These are phyloP conservation scores for Fusarium acutatum DNA, from an alignment of 2,329 filamentous ascomycete species.

Conservation along the genomic window DNA sequence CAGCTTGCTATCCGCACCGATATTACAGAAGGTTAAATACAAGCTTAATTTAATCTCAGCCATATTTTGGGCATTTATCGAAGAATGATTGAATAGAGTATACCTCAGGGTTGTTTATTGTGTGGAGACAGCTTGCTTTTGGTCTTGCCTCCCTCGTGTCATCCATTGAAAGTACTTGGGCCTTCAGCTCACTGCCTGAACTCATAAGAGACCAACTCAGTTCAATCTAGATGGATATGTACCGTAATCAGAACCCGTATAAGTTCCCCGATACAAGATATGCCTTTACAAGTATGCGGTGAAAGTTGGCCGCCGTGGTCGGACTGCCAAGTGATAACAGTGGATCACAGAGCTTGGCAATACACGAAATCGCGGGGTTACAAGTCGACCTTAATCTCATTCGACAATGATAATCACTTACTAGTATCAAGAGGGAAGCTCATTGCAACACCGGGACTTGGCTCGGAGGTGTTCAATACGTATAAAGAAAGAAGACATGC, in stretches of 20 bases:
- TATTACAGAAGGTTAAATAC: neutral
- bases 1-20: neutral
- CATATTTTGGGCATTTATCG: fast-evolving
- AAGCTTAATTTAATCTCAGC: neutral
- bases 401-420: neutral
- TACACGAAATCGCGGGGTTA: neutral
- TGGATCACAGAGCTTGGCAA: neutral
- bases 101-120: neutral
- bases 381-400: neutral
- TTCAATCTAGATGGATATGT: too few species aligned
- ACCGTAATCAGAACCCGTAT: fast-evolving
- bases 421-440: slow-evolving; percentile 1
- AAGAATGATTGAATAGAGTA: neutral
- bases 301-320: neutral
- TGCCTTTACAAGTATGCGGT: fast-evolving
- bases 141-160: neutral
- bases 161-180: neutral
- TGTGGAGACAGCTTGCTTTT: neutral
- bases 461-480: neutral
- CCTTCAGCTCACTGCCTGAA: too few species aligned
- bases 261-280: neutral
- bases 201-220: too few species aligned
- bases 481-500: neutral
- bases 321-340: neutral
- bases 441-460: neutral